Conservation (phyloP, 2,329 filamentous ascomycete species). For the Cordyceps javanica region DNA sequence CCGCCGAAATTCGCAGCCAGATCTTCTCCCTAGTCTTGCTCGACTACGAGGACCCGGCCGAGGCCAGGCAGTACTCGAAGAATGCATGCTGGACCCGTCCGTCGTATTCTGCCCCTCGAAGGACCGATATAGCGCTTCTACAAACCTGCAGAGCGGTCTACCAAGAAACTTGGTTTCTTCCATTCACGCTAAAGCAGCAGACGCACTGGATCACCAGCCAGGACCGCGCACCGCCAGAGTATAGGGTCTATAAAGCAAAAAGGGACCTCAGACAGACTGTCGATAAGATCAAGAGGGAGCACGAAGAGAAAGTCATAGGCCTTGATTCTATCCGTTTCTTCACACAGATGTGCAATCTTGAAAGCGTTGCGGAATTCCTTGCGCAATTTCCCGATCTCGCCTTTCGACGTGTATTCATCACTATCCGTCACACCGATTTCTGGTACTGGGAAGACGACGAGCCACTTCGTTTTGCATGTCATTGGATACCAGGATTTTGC, state of each 20-base stretch:
- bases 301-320: constrained; percentile 19
- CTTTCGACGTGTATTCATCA: constrained; percentile 34
- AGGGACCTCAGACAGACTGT: background rate
- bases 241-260: background rate
- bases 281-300: background rate
- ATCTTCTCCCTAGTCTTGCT: constrained; percentile 39
- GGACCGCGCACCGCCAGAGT: constrained; percentile 26
- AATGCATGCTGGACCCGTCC: constrained; percentile 35
- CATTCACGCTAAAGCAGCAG: constrained; percentile 33
- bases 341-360: constrained; percentile 34
- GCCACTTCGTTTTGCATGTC: constrained; percentile 28
- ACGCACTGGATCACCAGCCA: constrained; percentile 29
- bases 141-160: constrained; percentile 37
- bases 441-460: constrained; percentile 37
- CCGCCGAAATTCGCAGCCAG: constrained; percentile 41
- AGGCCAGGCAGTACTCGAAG: constrained; percentile 20
- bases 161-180: constrained; percentile 36
- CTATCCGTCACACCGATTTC: constrained; percentile 44
- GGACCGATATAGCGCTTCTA: constrained; percentile 32
- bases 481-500: constrained; percentile 29
- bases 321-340: constrained; percentile 33
- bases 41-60: constrained; percentile 29
- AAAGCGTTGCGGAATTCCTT: constrained; percentile 23
- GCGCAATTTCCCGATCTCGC: constrained; percentile 21
- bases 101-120: constrained; percentile 31